Conservation (phyloP, 2,329 filamentous ascomycete genomes). For the Trichophyton mentagrophytes region DNA sequence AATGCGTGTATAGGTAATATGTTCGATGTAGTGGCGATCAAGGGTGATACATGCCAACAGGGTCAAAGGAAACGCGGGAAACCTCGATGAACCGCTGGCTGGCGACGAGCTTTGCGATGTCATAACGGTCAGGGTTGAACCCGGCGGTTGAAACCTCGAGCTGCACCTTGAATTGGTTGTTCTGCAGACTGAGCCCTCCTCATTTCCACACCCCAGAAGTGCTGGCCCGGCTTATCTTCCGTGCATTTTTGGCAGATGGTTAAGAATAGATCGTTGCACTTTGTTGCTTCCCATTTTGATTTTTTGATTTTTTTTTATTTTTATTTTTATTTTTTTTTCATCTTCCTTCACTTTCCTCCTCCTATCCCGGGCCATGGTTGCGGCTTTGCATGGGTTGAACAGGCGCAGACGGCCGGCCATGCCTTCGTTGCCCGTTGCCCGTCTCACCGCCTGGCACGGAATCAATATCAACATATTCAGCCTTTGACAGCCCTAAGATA, state of each 20-base stretch:
- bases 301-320: neutral
- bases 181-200: neutral
- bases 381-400: constrained; percentile 2
- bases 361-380: constrained; percentile 1
- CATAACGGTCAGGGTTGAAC: constrained; percentile 4
- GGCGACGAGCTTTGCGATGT: constrained; percentile 3
- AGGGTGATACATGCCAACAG: neutral
- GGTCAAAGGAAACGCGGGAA: neutral
- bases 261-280: neutral
- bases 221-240: neutral
- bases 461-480: neutral
- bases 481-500: constrained; percentile 1
- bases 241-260: neutral
- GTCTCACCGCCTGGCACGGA: constrained; percentile 1
- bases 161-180: constrained; percentile 2
- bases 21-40: constrained; percentile 4
- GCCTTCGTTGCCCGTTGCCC: neutral
- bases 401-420: neutral
- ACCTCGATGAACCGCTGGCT: constrained; percentile 3
- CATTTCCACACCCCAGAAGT: neutral
- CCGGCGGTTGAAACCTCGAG: neutral
- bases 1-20: no score
- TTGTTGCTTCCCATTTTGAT: neutral
- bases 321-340: neutral
- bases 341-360: neutral